A percentile compares a stretch with the other conserved stretches of the same genome.
Evolutionary conservation across 192 early-diverging fungal species (phyloP).

Genomic region (Coemansia sp.): DNA sequence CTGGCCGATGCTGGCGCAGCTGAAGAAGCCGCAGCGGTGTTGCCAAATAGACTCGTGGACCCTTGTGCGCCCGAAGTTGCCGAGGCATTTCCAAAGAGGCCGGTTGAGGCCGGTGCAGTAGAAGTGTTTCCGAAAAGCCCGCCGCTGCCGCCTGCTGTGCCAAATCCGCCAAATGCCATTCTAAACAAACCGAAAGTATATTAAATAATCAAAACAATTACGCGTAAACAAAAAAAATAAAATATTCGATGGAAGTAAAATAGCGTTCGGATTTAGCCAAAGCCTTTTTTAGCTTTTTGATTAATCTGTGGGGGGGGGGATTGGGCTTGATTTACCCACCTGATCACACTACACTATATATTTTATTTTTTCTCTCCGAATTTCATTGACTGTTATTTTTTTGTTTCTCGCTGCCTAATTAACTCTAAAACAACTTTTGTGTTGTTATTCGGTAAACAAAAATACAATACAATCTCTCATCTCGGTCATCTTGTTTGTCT

Average conservation of each 20-base stretch:
- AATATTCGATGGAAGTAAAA: not conserved
- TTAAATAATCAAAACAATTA: constrained; percentile 4
- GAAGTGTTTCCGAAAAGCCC: constrained; percentile 11
- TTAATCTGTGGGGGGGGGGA: too few relatives aligned
- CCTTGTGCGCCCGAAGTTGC: not conserved
- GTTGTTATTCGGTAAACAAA: not conserved
- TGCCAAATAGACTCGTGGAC: constrained; percentile 5
- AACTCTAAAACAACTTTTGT: not conserved
- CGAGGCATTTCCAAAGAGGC: not conserved
- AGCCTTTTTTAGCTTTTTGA: too few relatives aligned
- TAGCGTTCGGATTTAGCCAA: too few relatives aligned
- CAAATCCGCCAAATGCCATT: constrained; percentile 8
- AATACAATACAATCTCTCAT: too few relatives aligned
- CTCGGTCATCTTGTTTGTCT: too few relatives aligned
- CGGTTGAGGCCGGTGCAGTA: not conserved
- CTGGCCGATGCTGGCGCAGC: constrained; percentile 4
- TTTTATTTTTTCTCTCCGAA: too few relatives aligned
- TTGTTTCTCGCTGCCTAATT: not conserved
- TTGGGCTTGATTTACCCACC: too few relatives aligned
- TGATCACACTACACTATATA: too few relatives aligned
- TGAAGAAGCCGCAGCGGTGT: not conserved
- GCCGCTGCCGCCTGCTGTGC: constrained; percentile 1
- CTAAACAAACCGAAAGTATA: not conserved
- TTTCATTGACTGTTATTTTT: too few relatives aligned
- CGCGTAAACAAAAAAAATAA: not conserved